Percentiles rank a stretch among this genome's conserved stretches.
Evolutionary conservation across 176 grass and related monocot species (phyloP).

Genomic region (Tillandsia fasciculata): DNA sequence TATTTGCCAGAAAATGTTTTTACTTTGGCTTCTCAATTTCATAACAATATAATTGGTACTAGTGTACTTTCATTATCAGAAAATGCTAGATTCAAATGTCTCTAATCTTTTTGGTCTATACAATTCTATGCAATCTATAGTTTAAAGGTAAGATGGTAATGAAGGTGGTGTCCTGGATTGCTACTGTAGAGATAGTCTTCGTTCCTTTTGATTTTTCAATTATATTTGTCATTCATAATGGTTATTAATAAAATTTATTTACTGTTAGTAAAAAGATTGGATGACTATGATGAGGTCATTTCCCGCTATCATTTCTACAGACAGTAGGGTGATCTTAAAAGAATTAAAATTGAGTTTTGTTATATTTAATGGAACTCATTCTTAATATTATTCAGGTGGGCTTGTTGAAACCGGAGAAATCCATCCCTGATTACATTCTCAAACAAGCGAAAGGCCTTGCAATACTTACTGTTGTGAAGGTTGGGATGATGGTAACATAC

Average conservation of each 20-base stretch:
- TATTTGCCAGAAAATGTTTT: not conserved
- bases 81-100: not conserved
- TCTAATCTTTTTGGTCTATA: no score
- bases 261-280: no score
- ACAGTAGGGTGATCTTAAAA: not conserved
- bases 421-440: slow-evolving; percentile 71
- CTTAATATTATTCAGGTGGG: slow-evolving; percentile 34
- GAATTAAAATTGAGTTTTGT: not conserved
- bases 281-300: no score
- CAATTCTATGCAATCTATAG: no score
- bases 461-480: slow-evolving; percentile 67
- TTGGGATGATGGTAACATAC: slow-evolving; percentile 71
- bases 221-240: no score
- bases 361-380: not conserved
- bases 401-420: slow-evolving; percentile 58
- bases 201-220: no score
- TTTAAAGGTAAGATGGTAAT: no score
- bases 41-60: not conserved
- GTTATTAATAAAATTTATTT: no score
- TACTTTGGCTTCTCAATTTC: not conserved
- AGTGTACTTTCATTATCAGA: not conserved
- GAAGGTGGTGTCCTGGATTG: no score
- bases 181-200: no score
- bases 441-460: slow-evolving; percentile 82
- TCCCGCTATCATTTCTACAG: no score